phyloP scores from a whole-genome alignment of 2,329 filamentous ascomycete species.

The Fusarium gaditjirri region DNA sequence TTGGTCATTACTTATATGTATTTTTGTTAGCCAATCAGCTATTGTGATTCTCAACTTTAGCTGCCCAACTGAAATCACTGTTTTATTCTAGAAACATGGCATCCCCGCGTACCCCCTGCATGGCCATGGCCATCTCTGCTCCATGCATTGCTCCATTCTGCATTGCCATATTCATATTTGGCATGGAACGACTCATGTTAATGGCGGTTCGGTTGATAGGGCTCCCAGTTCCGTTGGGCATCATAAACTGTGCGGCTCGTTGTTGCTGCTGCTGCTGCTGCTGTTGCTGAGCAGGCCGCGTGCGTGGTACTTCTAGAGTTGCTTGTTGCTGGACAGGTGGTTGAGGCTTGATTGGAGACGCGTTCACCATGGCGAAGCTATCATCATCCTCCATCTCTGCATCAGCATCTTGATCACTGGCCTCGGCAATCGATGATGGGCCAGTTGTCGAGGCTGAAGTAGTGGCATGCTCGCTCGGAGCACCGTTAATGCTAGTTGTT shows the following conservation, averaged over 20 bases:
- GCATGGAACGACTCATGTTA: slow-evolving; percentile 57
- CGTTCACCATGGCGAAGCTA: slow-evolving; percentile 62
- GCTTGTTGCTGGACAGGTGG: slow-evolving; percentile 54
- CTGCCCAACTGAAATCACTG: not conserved
- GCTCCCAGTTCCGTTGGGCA: slow-evolving; percentile 54
- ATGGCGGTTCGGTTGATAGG: slow-evolving; percentile 52
- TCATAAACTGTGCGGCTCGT: slow-evolving; percentile 51
- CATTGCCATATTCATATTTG: slow-evolving; percentile 58
- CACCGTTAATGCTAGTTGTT: slow-evolving; percentile 50
- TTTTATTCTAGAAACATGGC: slow-evolving; percentile 64
- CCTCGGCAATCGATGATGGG: slow-evolving; percentile 57
- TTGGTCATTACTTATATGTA: slow-evolving; percentile 47
- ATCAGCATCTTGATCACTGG: slow-evolving; percentile 57
- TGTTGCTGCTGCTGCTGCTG: slow-evolving; percentile 45
- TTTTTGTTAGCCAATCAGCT: slow-evolving; percentile 9
- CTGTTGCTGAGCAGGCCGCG: slow-evolving; percentile 48
- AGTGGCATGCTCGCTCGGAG: slow-evolving; percentile 49
- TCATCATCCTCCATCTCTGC: slow-evolving; percentile 70
- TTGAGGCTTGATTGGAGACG: slow-evolving; percentile 52
- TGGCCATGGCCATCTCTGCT: slow-evolving; percentile 57
- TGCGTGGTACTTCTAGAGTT: slow-evolving; percentile 57
- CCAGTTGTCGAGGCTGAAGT: slow-evolving; percentile 49
- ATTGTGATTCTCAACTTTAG: slow-evolving; percentile 12
- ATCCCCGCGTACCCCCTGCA: slow-evolving; percentile 59
- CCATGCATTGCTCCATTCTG: slow-evolving; percentile 54